A percentile compares a stretch with the other conserved stretches of the same genome.
phyloP scores from a whole-genome alignment of 495 filamentous ascomycete species.

The Chlorociboria aeruginascens region DNA sequence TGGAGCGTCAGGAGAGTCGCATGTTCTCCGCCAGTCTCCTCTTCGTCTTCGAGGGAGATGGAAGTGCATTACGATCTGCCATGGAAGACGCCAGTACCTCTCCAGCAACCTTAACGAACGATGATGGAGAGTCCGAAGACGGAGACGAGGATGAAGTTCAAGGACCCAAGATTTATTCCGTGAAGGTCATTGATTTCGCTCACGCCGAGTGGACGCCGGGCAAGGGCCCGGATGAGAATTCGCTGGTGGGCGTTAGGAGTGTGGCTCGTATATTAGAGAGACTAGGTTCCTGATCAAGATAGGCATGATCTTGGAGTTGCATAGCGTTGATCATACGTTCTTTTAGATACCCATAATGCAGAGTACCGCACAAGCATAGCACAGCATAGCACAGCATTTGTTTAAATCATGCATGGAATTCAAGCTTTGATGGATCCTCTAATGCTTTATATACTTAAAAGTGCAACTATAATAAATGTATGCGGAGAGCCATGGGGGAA shows the following conservation, averaged over 20 bases:
- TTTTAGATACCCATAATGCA: slow-evolving; percentile 11
- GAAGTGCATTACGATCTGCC: slow-evolving; percentile 49
- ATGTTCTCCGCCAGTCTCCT: slow-evolving; percentile 91
- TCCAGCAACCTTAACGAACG: slow-evolving; percentile 14
- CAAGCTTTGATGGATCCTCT: too few relatives aligned
- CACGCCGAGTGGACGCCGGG: slow-evolving; percentile 84
- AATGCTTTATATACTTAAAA: too few relatives aligned
- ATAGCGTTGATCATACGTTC: slow-evolving; percentile 5
- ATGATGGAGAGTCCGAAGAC: slow-evolving; percentile 17
- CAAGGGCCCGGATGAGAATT: slow-evolving; percentile 78
- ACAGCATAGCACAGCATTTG: slow-evolving; percentile 4
- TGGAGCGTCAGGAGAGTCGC: slow-evolving; percentile 55
- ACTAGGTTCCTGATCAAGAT: slow-evolving; percentile 1
- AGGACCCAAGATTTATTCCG: slow-evolving; percentile 57
- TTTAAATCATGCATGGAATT: neutral
- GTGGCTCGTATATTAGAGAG: slow-evolving; percentile 58
- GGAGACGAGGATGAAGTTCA: slow-evolving; percentile 49
- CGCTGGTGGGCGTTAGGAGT: slow-evolving; percentile 62
- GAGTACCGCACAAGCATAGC: slow-evolving; percentile 6
- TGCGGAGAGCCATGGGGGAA: too few relatives aligned
- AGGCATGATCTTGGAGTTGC: neutral
- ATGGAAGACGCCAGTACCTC: slow-evolving; percentile 45
- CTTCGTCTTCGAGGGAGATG: slow-evolving; percentile 87
- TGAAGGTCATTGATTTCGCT: slow-evolving; percentile 95
- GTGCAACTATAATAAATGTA: too few relatives aligned